These are phyloP conservation scores for Violaceomyces palustris DNA, from an alignment of 1,284 basidiomycete genomes.

Conservation along the genomic window DNA sequence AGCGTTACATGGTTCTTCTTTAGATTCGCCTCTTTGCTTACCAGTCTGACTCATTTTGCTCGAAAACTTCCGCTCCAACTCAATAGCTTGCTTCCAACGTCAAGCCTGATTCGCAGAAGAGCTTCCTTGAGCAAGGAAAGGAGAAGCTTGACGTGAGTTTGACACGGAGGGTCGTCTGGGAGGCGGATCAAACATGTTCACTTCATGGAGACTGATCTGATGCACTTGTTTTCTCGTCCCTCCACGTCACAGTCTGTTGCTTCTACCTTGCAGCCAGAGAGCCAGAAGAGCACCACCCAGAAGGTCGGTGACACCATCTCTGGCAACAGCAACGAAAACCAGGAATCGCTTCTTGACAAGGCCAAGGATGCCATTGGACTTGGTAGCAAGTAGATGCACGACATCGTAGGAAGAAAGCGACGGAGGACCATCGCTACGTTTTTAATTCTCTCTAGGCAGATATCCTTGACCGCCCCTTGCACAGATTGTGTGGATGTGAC, in stretches of 20 bases:
- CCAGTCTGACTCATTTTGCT: not conserved
- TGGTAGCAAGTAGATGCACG: too few species aligned
- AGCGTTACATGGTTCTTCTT: too few species aligned
- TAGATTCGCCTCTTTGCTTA: not conserved
- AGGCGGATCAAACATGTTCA: too few species aligned
- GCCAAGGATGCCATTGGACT: conserved; percentile 39
- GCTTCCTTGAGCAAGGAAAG: conserved; percentile 28
- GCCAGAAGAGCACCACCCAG: conserved; percentile 48
- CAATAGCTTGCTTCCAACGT: conserved; percentile 22
- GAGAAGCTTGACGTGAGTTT: conserved; percentile 42
- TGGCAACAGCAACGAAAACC: conserved; percentile 38
- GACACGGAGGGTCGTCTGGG: too few species aligned
- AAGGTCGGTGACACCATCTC: conserved; percentile 60
- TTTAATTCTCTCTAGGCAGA: too few species aligned
- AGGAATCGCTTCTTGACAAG: conserved; percentile 35
- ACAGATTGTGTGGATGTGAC: too few species aligned
- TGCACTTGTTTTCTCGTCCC: not conserved
- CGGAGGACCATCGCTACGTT: too few species aligned
- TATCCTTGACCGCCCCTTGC: too few species aligned
- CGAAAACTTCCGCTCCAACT: not conserved
- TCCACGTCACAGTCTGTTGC: conserved; percentile 6
- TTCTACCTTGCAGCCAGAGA: conserved; percentile 54
- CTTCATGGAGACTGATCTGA: not conserved
- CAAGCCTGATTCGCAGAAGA: conserved; percentile 42
- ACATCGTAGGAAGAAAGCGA: too few species aligned